Conservation (phyloP, 495 filamentous ascomycete genomes). For the Penicillium odoratum region DNA sequence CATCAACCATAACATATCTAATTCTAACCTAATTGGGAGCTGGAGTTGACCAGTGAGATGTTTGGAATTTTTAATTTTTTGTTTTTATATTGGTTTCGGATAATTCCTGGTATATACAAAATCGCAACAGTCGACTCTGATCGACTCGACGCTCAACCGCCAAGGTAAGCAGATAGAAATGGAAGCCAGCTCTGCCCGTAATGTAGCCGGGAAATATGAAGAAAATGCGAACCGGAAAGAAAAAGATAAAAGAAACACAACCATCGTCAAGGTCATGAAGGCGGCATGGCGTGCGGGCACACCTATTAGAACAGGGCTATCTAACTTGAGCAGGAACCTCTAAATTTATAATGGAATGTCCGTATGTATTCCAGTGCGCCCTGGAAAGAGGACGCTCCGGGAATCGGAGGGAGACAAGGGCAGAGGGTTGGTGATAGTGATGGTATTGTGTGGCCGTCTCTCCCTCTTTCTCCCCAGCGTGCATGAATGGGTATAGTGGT, state of each 20-base stretch:
- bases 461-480: slow-evolving; percentile 9
- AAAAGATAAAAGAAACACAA: slow-evolving; percentile 15
- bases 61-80: slow-evolving; percentile 22
- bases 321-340: slow-evolving; percentile 20
- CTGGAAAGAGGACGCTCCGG: background rate
- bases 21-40: background rate
- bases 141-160: slow-evolving; percentile 8
- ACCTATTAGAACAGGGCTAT: slow-evolving; percentile 27
- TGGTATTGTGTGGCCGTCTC: background rate
- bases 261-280: slow-evolving; percentile 33
- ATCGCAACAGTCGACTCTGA: slow-evolving; percentile 4
- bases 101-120: slow-evolving; percentile 22
- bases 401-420: background rate
- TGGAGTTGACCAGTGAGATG: background rate
- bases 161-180: slow-evolving; percentile 6
- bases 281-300: slow-evolving; percentile 13
- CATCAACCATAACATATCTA: background rate
- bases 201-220: background rate
- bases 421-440: background rate
- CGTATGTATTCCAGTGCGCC: slow-evolving; percentile 17
- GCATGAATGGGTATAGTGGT: background rate
- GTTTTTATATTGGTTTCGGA: slow-evolving; percentile 18
- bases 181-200: slow-evolving; percentile 15
- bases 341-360: slow-evolving; percentile 26
- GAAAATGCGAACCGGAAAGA: background rate